Base-by-base conservation (phyloP, 768 basidiomycete genomes). In the Boletus rubescentipes region DNA sequence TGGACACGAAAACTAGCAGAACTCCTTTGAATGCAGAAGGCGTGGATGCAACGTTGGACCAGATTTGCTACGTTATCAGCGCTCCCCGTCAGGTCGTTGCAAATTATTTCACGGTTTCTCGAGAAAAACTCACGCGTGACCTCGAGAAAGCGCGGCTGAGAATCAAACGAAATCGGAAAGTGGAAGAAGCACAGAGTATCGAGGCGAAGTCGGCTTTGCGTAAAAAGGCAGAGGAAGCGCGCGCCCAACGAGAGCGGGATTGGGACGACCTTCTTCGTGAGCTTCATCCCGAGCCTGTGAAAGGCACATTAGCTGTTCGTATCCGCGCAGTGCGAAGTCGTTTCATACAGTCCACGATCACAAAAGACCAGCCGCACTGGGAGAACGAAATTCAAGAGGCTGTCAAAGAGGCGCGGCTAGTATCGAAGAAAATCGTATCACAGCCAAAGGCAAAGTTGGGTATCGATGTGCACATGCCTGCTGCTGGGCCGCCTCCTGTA, bases 151-250 rank as follows among this genome's bases (percentile, higher is more conserved):
- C 74, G 15, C 68, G 66, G 10, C 67, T 65, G 31, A 76, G 68
- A 60, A 58, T 69, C 14, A 72, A 70, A 44, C 72, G 68, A 40
- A 63, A 69, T 38, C 64, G 58, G 39, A 65, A 55, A 32, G 61
- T 58, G 36, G 52, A 61, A 59, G 55, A 69, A 37, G 70, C 68
- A 15, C 69, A 74, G 35, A 67, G 71, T 14, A 70, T 72, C 7
- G 79, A 81, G 52, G 76, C 75, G 18, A 81, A 82, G 59, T 76
- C 77, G 3, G 72, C 77, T 5, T 70, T 90, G 4, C 84, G 76
- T 3, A 78, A 76, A 65, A 91, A 86, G 69, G 86, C 83, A 4
- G 81, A 83, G 21, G 84, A 86, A 52, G 82, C 84, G 0, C 79
- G 77, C 39, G 63, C 65, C 10, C 77, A 80, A 51, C 78, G 86